These are phyloP conservation scores for Cercospora brassicicola DNA, from an alignment of 2,329 filamentous ascomycete genomes.

Conservation along the genomic window DNA sequence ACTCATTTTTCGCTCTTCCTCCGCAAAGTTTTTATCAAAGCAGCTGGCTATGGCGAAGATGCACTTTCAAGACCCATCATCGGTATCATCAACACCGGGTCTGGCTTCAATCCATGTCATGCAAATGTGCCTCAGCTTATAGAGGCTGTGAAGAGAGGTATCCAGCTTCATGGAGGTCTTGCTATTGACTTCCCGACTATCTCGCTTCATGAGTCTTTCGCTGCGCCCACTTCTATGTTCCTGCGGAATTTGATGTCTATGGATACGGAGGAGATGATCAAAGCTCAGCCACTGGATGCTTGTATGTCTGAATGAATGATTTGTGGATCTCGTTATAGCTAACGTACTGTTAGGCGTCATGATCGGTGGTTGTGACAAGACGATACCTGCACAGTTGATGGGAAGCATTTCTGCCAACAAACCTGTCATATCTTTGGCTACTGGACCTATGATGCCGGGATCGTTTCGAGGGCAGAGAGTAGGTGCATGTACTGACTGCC, in stretches of 20 bases:
- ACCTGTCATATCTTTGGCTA: slow-evolving; percentile 66
- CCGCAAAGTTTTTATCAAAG: slow-evolving; percentile 75
- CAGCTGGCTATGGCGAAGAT: slow-evolving; percentile 70
- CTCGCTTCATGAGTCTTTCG: slow-evolving; percentile 68
- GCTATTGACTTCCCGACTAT: slow-evolving; percentile 75
- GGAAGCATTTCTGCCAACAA: slow-evolving; percentile 74
- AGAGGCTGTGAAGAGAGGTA: slow-evolving; percentile 67
- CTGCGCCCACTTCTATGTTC: slow-evolving; percentile 72
- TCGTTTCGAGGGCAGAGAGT: slow-evolving; percentile 64
- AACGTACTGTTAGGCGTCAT: slow-evolving; percentile 18
- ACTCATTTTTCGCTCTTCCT: slow-evolving; percentile 73
- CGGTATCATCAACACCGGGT: slow-evolving; percentile 73
- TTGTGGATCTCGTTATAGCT: background rate
- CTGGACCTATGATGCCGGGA: slow-evolving; percentile 74
- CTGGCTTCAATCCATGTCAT: slow-evolving; percentile 72
- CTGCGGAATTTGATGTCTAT: slow-evolving; percentile 74
- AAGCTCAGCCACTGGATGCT: slow-evolving; percentile 71
- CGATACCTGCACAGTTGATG: slow-evolving; percentile 72
- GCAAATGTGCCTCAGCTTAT: slow-evolving; percentile 70
- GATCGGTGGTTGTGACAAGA: slow-evolving; percentile 69
- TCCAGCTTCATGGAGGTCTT: slow-evolving; percentile 66
- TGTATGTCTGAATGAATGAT: background rate
- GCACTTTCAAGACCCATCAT: slow-evolving; percentile 69
- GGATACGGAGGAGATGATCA: slow-evolving; percentile 78
- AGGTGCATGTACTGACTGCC: slow-evolving; percentile 73